phyloP scores from a whole-genome alignment of 2,329 filamentous ascomycete genomes.

The Amesomyces nigricolor region DNA sequence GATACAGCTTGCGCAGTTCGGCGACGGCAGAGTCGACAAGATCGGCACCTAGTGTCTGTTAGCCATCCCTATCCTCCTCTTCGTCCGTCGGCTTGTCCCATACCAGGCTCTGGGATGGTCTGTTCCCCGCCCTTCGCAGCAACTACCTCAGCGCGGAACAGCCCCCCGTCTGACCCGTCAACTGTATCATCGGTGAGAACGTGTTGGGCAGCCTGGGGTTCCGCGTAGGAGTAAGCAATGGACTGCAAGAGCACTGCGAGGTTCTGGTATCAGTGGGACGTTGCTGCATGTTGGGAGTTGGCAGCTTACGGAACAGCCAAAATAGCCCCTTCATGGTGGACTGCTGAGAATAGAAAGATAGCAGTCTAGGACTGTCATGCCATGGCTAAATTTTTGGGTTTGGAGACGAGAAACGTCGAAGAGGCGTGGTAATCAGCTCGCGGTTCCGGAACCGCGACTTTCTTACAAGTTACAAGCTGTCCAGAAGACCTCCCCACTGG shows the following conservation, averaged over 20 bases:
- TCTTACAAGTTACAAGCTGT: conserved; percentile 19
- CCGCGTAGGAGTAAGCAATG: conserved; percentile 34
- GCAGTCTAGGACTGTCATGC: conserved; percentile 19
- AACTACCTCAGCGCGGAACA: conserved; percentile 29
- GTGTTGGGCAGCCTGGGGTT: conserved; percentile 33
- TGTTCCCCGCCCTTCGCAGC: conserved; percentile 28
- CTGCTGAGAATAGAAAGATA: conserved; percentile 22
- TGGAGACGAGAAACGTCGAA: not conserved
- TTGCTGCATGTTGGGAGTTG: not conserved
- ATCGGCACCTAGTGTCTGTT: conserved; percentile 41
- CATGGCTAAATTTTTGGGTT: conserved; percentile 14
- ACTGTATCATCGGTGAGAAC: conserved; percentile 27
- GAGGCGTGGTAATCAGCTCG: not conserved
- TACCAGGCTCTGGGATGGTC: conserved; percentile 36
- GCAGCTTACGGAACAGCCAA: conserved; percentile 40
- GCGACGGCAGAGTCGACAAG: conserved; percentile 47
- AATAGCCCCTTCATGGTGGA: conserved; percentile 38
- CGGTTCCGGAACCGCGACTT: not conserved
- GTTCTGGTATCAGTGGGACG: conserved; percentile 23
- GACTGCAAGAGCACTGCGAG: conserved; percentile 44
- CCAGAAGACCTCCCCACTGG: conserved; percentile 15
- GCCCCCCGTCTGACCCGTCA: conserved; percentile 14
- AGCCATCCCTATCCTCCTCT: conserved; percentile 1
- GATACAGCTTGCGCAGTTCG: conserved; percentile 46
- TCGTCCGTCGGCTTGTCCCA: not conserved